phyloP scores from a whole-genome alignment of 176 grass and related monocot species.

The Tuctoria greenei region DNA sequence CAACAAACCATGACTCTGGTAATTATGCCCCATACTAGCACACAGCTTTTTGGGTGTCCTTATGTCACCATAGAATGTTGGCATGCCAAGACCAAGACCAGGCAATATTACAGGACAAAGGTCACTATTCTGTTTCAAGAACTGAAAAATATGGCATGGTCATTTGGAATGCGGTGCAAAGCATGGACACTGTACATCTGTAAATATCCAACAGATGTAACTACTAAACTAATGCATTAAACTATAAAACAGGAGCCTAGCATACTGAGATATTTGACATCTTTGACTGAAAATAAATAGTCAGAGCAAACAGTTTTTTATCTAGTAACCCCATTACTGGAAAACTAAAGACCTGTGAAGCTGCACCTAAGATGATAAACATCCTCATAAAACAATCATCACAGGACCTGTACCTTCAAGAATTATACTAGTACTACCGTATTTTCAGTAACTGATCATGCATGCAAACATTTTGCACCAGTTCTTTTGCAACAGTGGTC shows the following conservation, averaged over 20 bases:
- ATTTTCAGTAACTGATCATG: not conserved
- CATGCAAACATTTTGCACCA: slow-evolving; percentile 4
- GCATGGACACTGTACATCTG: not conserved
- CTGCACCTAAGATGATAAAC: slow-evolving; percentile 23
- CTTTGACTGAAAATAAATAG: slow-evolving; percentile 26
- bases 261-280: slow-evolving; percentile 9
- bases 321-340: not conserved
- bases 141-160: not conserved
- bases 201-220: slow-evolving; percentile 17
- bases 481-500: slow-evolving; percentile 12
- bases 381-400: slow-evolving; percentile 2
- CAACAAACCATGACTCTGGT: not conserved
- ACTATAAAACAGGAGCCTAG: not conserved
- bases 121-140: slow-evolving; percentile 20
- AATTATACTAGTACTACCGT: slow-evolving; percentile 17
- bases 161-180: slow-evolving; percentile 12
- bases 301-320: slow-evolving; percentile 14
- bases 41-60: not conserved
- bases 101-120: not conserved
- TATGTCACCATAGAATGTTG: not conserved
- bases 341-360: not conserved
- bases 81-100: slow-evolving; percentile 13
- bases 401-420: not conserved
- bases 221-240: slow-evolving; percentile 18
- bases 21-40: not conserved